Conservation (phyloP, 2,329 filamentous ascomycete genomes). For the Colletotrichum sp. region DNA sequence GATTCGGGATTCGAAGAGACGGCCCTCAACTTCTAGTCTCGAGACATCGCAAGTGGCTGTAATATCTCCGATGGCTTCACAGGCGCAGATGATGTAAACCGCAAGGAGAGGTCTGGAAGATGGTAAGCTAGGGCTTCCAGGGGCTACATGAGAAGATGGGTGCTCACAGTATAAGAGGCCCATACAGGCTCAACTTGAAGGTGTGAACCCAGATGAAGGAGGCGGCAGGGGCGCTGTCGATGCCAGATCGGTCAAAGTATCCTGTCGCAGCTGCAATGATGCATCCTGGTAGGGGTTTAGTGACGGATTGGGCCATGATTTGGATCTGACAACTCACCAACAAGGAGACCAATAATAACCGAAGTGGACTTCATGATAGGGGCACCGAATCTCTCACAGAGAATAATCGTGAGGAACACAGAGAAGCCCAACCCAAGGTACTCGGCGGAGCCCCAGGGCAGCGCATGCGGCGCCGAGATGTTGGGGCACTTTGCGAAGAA, state of each 20-base stretch:
- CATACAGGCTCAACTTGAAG: constrained; percentile 75
- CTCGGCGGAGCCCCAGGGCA: constrained; percentile 81
- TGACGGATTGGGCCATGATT: neutral
- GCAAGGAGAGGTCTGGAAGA: constrained; percentile 61
- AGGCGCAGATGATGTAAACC: constrained; percentile 75
- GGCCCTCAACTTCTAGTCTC: constrained; percentile 74
- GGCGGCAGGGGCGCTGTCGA: constrained; percentile 72
- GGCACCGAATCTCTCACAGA: constrained; percentile 81
- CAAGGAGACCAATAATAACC: constrained; percentile 74
- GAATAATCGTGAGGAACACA: constrained; percentile 79
- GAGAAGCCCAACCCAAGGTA: constrained; percentile 81
- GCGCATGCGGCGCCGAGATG: constrained; percentile 70
- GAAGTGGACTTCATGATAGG: constrained; percentile 85
- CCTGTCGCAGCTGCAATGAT: constrained; percentile 79
- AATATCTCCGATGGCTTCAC: constrained; percentile 82
- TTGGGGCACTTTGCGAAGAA: constrained; percentile 71
- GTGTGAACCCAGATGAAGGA: constrained; percentile 84
- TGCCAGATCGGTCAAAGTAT: constrained; percentile 77
- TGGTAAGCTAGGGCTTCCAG: neutral
- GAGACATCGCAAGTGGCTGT: constrained; percentile 84
- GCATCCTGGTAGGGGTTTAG: constrained; percentile 60
- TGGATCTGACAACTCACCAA: neutral
- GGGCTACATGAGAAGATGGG: neutral
- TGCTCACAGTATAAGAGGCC: constrained; percentile 66
- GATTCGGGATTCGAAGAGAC: constrained; percentile 75